Conservation (phyloP, 148 eudicot genomes). For the Camellia sinensis region DNA sequence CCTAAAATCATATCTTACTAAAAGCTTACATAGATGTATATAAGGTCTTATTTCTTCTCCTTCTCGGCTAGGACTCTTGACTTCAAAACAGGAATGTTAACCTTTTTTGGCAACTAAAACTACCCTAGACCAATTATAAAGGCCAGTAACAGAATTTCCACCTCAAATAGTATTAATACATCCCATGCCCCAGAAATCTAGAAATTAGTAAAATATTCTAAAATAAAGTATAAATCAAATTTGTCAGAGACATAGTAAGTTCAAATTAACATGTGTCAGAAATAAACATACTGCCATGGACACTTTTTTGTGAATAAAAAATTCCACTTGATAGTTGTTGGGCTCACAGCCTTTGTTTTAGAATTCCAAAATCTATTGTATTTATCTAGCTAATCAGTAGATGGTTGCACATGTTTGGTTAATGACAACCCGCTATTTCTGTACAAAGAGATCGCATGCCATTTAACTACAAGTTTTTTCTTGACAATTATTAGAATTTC, state of each 20-base stretch:
- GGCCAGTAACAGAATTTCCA: not conserved
- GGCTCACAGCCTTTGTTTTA: too few relatives aligned
- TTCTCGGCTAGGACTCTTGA: not conserved
- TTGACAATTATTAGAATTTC: not conserved
- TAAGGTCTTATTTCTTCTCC: not conserved
- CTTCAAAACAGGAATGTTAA: not conserved
- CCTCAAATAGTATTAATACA: not conserved
- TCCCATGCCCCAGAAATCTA: not conserved
- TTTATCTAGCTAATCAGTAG: not conserved
- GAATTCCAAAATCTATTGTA: not conserved
- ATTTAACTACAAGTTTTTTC: not conserved
- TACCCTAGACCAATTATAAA: not conserved
- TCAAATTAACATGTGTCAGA: too few relatives aligned
- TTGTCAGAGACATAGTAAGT: too few relatives aligned
- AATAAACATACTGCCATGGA: too few relatives aligned
- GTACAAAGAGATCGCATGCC: not conserved
- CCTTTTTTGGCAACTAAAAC: not conserved
- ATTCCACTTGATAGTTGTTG: too few relatives aligned
- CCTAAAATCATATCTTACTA: not conserved
- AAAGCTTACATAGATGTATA: not conserved
- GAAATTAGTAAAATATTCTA: too few relatives aligned
- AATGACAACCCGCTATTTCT: not conserved
- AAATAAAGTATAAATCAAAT: too few relatives aligned
- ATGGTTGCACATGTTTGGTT: not conserved
- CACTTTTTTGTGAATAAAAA: too few relatives aligned